phyloP scores from a whole-genome alignment of 2,329 filamentous ascomycete genomes.

The Trichoderma hamatum region DNA sequence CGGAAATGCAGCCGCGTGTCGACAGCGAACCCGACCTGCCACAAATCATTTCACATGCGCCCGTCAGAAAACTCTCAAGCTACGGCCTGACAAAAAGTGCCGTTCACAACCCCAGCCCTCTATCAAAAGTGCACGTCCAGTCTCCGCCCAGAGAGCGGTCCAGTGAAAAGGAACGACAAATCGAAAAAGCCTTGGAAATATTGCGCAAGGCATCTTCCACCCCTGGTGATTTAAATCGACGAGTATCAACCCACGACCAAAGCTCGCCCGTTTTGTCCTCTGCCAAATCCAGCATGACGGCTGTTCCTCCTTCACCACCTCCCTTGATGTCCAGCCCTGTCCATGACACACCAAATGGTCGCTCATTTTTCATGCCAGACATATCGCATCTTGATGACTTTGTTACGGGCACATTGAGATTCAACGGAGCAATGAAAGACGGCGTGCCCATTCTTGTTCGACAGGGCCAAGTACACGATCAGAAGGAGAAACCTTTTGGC shows the following conservation, averaged over 20 bases:
- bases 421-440: slow-evolving; percentile 54
- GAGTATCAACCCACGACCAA: slow-evolving; percentile 33
- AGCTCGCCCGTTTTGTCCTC: slow-evolving; percentile 44
- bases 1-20: slow-evolving; percentile 58
- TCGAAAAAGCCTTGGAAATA: slow-evolving; percentile 42
- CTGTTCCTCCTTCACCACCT: slow-evolving; percentile 45
- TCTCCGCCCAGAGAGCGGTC: slow-evolving; percentile 34
- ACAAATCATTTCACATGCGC: slow-evolving; percentile 47
- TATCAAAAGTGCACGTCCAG: slow-evolving; percentile 42
- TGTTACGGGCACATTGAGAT: slow-evolving; percentile 57
- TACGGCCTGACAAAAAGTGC: slow-evolving; percentile 35
- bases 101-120: slow-evolving; percentile 43
- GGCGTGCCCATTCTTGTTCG: slow-evolving; percentile 61
- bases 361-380: slow-evolving; percentile 59
- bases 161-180: slow-evolving; percentile 32
- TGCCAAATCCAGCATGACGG: slow-evolving; percentile 47
- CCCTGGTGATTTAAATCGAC: slow-evolving; percentile 34
- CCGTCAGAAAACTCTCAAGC: slow-evolving; percentile 36
- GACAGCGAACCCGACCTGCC: slow-evolving; percentile 57
- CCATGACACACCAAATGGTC: slow-evolving; percentile 47
- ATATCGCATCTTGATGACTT: slow-evolving; percentile 61
- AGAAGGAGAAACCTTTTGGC: slow-evolving; percentile 39
- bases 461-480: slow-evolving; percentile 55
- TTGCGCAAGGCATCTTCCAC: slow-evolving; percentile 43
- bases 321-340: slow-evolving; percentile 38